Conservation (phyloP, 306 rosid species). For the Aeschynomene evenia region DNA sequence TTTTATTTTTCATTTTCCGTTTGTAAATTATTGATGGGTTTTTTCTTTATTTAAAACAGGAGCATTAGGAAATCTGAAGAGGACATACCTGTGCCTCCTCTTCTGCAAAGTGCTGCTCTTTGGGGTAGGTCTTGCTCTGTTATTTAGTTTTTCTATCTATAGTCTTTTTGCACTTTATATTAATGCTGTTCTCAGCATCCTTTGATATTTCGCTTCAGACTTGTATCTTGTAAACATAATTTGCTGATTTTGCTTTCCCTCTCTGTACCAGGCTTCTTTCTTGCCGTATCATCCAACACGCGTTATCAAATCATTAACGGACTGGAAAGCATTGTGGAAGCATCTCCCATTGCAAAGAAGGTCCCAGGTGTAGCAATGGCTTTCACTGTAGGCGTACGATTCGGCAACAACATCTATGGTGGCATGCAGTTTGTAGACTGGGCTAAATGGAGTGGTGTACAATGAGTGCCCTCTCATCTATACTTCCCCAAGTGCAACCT, state of each 20-base stretch:
- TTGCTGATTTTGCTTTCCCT: slow-evolving; percentile 11
- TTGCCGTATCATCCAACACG: slow-evolving; percentile 88
- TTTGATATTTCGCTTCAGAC: too few relatives aligned
- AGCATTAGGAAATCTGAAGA: slow-evolving; percentile 84
- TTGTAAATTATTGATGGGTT: not conserved
- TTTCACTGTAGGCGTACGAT: slow-evolving; percentile 82
- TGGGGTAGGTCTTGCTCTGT: slow-evolving; percentile 51
- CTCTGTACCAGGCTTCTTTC: slow-evolving; percentile 70
- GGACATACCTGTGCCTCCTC: slow-evolving; percentile 96
- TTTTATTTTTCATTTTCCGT: not conserved
- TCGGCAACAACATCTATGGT: slow-evolving; percentile 84
- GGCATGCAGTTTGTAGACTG: slow-evolving; percentile 97
- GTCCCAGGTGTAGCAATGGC: slow-evolving; percentile 80
- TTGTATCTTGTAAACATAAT: too few relatives aligned
- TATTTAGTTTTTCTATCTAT: slow-evolving; percentile 8
- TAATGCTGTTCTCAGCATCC: not conserved
- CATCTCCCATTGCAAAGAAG: slow-evolving; percentile 72
- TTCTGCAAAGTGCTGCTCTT: slow-evolving; percentile 74
- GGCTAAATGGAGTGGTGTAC: slow-evolving; percentile 92
- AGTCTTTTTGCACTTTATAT: not conserved
- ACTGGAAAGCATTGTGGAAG: slow-evolving; percentile 75
- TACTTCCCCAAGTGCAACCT: not conserved
- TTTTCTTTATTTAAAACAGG: slow-evolving; percentile 42
- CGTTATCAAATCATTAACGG: slow-evolving; percentile 88
- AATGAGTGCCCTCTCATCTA: slow-evolving; percentile 36